Evolutionary conservation across 78 protist genomes (phyloP).

Genomic region (Dictyostelium capitatum): DNA sequence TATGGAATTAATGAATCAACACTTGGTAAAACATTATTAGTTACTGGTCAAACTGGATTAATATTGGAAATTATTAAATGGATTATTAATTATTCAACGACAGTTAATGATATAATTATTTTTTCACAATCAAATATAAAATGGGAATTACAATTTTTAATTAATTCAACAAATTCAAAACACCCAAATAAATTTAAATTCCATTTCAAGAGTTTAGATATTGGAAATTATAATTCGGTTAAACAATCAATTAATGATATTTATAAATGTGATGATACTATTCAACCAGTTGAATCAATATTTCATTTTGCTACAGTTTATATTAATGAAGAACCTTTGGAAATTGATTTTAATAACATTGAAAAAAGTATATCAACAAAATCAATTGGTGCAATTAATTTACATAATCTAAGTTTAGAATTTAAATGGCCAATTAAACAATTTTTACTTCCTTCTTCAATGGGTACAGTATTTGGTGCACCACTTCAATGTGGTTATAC

Average conservation of each 20-base stretch:
- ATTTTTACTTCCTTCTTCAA: conserved; percentile 66
- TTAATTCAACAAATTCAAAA: too few relatives aligned
- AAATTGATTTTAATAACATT: neutral
- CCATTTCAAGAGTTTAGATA: neutral
- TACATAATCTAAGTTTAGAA: conserved; percentile 15
- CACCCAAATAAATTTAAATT: too few relatives aligned
- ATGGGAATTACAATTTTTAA: too few relatives aligned
- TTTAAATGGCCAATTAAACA: neutral
- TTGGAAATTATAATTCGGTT: neutral
- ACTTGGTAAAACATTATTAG: neutral
- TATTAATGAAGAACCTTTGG: neutral
- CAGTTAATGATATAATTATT: neutral
- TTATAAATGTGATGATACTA: neutral
- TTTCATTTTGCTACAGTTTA: neutral
- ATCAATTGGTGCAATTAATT: conserved; percentile 69
- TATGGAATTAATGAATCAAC: neutral
- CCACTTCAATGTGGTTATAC: conserved; percentile 72
- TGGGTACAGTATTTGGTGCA: conserved; percentile 11
- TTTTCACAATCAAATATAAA: neutral
- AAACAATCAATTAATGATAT: neutral
- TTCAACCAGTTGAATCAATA: neutral
- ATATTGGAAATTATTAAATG: conserved; percentile 5
- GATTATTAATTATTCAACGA: neutral
- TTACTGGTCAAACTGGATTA: conserved; percentile 53
- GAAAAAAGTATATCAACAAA: conserved; percentile 23